phyloP scores from a whole-genome alignment of 495 filamentous ascomycete species.

The Sordaria brevicollis region DNA sequence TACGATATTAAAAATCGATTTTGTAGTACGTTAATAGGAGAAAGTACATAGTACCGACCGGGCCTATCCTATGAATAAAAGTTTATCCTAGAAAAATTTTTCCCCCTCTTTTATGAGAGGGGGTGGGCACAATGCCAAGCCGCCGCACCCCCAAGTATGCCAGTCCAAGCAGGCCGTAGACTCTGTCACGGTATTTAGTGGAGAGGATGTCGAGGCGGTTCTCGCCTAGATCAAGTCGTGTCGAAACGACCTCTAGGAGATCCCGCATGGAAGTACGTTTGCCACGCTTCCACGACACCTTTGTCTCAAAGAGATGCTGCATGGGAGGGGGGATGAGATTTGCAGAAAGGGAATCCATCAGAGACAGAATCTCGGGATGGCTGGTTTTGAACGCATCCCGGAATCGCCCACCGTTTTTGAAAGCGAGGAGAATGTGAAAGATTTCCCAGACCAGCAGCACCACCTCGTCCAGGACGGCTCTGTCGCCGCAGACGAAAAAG shows the following conservation, averaged over 20 bases:
- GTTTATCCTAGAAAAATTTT: too few relatives aligned
- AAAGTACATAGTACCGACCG: too few relatives aligned
- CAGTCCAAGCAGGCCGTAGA: background rate
- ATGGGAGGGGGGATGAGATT: background rate
- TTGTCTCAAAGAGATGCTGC: background rate
- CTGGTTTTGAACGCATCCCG: background rate
- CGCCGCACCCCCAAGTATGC: too few relatives aligned
- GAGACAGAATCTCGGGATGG: background rate
- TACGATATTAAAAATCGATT: too few relatives aligned
- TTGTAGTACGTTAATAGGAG: too few relatives aligned
- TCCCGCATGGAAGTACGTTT: background rate
- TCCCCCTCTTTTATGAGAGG: too few relatives aligned
- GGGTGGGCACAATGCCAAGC: too few relatives aligned
- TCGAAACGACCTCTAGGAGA: background rate
- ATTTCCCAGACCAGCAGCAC: background rate
- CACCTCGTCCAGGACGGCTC: background rate
- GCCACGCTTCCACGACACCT: background rate
- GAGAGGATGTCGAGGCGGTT: background rate
- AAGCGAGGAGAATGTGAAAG: background rate
- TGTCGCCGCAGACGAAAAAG: background rate
- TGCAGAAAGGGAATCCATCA: background rate
- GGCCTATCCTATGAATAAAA: too few relatives aligned
- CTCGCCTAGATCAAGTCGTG: background rate
- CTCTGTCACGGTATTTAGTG: background rate
- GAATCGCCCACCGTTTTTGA: background rate